Percentiles rank a stretch among this genome's conserved stretches.
phyloP scores from a whole-genome alignment of 768 basidiomycete genomes.

The Lentinus brumalis region DNA sequence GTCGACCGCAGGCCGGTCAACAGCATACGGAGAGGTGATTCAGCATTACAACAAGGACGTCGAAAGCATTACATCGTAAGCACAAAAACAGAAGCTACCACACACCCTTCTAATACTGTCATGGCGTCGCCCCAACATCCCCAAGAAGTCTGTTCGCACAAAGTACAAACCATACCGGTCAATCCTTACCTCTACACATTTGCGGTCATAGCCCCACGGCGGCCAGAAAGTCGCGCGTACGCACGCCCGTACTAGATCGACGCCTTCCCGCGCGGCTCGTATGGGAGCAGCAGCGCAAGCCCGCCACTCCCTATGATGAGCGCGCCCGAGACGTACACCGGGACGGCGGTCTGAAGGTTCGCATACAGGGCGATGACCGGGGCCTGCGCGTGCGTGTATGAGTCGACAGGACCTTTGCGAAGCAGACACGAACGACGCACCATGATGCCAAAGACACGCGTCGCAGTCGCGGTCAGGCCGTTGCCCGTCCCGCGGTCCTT shows the following conservation, averaged over 20 bases:
- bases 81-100: no score
- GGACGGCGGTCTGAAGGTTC: conserved; percentile 61
- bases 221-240: background rate
- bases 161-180: no score
- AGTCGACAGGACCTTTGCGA: background rate
- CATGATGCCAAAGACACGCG: conserved; percentile 68
- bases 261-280: conserved; percentile 76
- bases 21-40: no score
- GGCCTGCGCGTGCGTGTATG: conserved; percentile 43
- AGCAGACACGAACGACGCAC: conserved; percentile 39
- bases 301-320: conserved; percentile 62
- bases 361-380: conserved; percentile 74
- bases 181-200: background rate
- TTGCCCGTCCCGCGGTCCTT: conserved; percentile 77
- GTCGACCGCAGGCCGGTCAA: no score
- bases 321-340: conserved; percentile 72
- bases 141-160: no score
- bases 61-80: no score
- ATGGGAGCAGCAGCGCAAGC: conserved; percentile 65
- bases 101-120: no score
- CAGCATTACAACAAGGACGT: no score
- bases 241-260: background rate
- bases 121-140: no score
- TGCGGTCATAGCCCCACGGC: background rate
- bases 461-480: conserved; percentile 59